Evolutionary conservation across 2,329 filamentous ascomycete species (phyloP), one percentile per base, ranked within the genome.

Genomic region (Leptographium radiaticola): DNA sequence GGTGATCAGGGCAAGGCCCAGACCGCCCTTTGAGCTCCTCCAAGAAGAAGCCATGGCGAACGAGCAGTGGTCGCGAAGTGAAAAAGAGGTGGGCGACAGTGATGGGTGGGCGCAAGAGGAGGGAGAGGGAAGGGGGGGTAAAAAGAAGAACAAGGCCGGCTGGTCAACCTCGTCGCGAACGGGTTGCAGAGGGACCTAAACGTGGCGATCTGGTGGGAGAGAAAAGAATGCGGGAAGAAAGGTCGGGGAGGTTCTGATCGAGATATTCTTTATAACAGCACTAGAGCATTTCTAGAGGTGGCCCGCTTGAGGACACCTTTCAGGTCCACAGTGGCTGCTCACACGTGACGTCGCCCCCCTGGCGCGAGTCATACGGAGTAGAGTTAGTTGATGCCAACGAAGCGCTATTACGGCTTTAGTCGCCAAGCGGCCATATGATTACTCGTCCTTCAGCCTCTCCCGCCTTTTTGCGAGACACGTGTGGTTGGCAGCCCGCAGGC

Each of bases 1-100:
- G 75, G 90, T 84, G 71, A 95, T 76, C 68, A 93, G 74, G 80
- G 89, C 89, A 79, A 96, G 76, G 83, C 84, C 75, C 75, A 90
- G 69, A 78, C 58, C 55, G 53, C 53, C 58, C 42, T 49, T 54
- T 39, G 56, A 34, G 53, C 58, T 54, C 55, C 57, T 56, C 53
- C 54, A 45, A 15, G 56, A 58, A 57, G 56, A 57, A 53, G 58
- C 58, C 58, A 60, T 60, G 12, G 53, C 50, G 53, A 43, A 20
- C 18, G 45, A 45, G 31, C 9, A 13, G 25, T 13, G 9, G 18
- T 40, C 47, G 47, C 47, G 12, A 36, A 36, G 34, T n/a, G n/a
- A 12, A 18, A 16, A 16, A 7, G 12, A 5, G 34, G 30, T 11
- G 16, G 36, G 15, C 31, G 9, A 34, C 12, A 39, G 34, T 30